A percentile compares a stretch with the other conserved stretches of the same genome.
Evolutionary conservation across 331 rosid genomes (phyloP).

Genomic region (Quercus lobata): DNA sequence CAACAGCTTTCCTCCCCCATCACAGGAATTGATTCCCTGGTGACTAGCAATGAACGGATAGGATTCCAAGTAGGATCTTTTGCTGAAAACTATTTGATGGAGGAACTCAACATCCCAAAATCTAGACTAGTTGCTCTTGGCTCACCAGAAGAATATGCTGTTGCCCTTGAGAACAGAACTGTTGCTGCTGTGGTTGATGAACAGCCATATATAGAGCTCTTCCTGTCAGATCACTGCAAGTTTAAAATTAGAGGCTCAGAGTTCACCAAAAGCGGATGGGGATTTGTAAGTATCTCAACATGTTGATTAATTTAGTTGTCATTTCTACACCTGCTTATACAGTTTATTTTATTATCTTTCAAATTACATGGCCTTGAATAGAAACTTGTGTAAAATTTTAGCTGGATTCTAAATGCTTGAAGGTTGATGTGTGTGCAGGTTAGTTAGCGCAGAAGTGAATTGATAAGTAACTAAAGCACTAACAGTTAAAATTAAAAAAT

Average conservation of each 20-base stretch:
- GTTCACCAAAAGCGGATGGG: slow-evolving; percentile 58
- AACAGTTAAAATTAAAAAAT: background rate
- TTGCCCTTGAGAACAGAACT: slow-evolving; percentile 35
- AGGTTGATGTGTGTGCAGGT: background rate
- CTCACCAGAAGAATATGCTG: slow-evolving; percentile 45
- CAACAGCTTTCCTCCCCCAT: slow-evolving; percentile 48
- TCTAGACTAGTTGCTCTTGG: slow-evolving; percentile 48
- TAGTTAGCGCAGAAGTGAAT: background rate
- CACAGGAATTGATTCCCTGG: slow-evolving; percentile 47
- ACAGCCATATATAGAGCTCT: slow-evolving; percentile 43
- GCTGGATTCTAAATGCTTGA: background rate
- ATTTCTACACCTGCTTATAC: background rate
- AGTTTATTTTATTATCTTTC: background rate
- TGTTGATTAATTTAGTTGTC: background rate
- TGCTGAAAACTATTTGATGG: slow-evolving; percentile 38
- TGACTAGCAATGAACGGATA: slow-evolving; percentile 29
- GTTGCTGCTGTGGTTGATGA: slow-evolving; percentile 55
- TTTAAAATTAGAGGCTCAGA: slow-evolving; percentile 31
- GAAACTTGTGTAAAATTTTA: background rate
- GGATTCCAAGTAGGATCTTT: slow-evolving; percentile 59
- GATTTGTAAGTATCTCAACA: slow-evolving; percentile 45
- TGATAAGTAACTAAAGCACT: background rate
- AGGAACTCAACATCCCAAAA: slow-evolving; percentile 38
- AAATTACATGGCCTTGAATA: background rate
- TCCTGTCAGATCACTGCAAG: slow-evolving; percentile 43